phyloP scores from a whole-genome alignment of 257 asterid genomes.

The Parsonsia alboflavescens region DNA sequence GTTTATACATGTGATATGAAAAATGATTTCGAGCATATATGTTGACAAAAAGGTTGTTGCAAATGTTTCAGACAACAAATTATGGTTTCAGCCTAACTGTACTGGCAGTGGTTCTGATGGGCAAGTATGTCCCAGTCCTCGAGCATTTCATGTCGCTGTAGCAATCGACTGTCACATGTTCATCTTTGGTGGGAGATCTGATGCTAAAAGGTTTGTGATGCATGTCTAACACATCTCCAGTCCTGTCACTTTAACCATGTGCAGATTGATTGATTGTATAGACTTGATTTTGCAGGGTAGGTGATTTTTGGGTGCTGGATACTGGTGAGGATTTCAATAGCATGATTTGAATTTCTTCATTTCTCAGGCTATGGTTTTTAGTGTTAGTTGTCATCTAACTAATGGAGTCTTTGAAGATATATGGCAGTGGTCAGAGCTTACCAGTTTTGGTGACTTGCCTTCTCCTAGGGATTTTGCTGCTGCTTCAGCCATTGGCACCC shows the following conservation, averaged over 20 bases:
- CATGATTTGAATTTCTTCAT: constrained; percentile 3
- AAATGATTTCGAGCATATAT: background rate
- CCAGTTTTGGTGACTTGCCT: constrained; percentile 97
- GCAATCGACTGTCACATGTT: constrained; percentile 92
- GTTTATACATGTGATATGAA: background rate
- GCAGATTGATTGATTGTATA: constrained; percentile 3
- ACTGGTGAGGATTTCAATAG: constrained; percentile 57
- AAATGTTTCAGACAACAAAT: constrained; percentile 62
- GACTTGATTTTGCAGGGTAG: constrained; percentile 55
- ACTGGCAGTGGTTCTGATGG: constrained; percentile 78
- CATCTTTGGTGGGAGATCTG: constrained; percentile 93
- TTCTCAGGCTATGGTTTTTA: constrained; percentile 1
- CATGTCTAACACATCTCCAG: constrained; percentile 1
- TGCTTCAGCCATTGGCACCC: constrained; percentile 85
- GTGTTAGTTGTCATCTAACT: constrained; percentile 16
- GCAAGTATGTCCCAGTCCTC: constrained; percentile 72
- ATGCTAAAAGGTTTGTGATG: constrained; percentile 60
- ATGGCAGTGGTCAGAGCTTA: constrained; percentile 99
- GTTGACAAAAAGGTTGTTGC: constrained; percentile 8
- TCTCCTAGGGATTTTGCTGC: constrained; percentile 96
- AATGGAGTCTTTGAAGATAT: constrained; percentile 41
- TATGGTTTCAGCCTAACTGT: constrained; percentile 94
- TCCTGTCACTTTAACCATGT: background rate
- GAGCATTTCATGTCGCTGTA: constrained; percentile 89
- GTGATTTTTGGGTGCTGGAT: constrained; percentile 99